These are phyloP conservation scores for Diaporthe destruens DNA, from an alignment of 2,329 filamentous ascomycete genomes.

Conservation along the genomic window DNA sequence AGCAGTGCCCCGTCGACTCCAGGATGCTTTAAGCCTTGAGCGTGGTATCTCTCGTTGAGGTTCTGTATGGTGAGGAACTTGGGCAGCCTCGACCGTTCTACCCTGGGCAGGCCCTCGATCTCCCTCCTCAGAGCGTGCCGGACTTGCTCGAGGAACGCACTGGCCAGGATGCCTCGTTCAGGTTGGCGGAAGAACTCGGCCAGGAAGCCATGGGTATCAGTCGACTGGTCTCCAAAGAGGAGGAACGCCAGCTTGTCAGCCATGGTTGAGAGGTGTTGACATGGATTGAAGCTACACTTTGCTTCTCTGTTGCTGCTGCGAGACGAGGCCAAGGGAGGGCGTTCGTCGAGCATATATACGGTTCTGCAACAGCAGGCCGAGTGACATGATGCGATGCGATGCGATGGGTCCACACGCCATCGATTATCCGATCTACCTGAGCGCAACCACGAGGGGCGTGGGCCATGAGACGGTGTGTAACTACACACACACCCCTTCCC, in stretches of 20 bases:
- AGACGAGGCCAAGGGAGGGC: slow-evolving; percentile 20
- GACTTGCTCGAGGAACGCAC: slow-evolving; percentile 71
- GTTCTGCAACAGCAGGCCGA: slow-evolving; percentile 14
- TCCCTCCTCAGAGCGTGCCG: slow-evolving; percentile 71
- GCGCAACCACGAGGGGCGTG: slow-evolving; percentile 35
- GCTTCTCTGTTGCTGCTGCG: slow-evolving; percentile 29
- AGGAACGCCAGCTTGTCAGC: slow-evolving; percentile 65
- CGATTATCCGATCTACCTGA: slow-evolving; percentile 34
- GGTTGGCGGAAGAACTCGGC: slow-evolving; percentile 64
- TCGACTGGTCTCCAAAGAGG: slow-evolving; percentile 79
- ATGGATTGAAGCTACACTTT: slow-evolving; percentile 41
- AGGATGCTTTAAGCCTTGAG: slow-evolving; percentile 67
- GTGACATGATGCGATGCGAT: slow-evolving; percentile 32
- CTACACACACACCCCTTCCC: slow-evolving; percentile 40
- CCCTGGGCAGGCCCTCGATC: slow-evolving; percentile 66
- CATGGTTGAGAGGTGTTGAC: slow-evolving; percentile 54
- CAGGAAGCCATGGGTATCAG: slow-evolving; percentile 74
- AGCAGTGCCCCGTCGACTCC: slow-evolving; percentile 75
- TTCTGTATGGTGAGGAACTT: slow-evolving; percentile 73
- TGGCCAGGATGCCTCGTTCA: slow-evolving; percentile 65
- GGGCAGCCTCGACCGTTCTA: slow-evolving; percentile 70
- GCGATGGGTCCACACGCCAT: slow-evolving; percentile 27
- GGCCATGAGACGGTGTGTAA: slow-evolving; percentile 40
- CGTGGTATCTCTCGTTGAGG: slow-evolving; percentile 74
- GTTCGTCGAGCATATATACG: slow-evolving; percentile 37